Conservation (phyloP, 768 basidiomycete genomes). For the Galerina marginata region DNA sequence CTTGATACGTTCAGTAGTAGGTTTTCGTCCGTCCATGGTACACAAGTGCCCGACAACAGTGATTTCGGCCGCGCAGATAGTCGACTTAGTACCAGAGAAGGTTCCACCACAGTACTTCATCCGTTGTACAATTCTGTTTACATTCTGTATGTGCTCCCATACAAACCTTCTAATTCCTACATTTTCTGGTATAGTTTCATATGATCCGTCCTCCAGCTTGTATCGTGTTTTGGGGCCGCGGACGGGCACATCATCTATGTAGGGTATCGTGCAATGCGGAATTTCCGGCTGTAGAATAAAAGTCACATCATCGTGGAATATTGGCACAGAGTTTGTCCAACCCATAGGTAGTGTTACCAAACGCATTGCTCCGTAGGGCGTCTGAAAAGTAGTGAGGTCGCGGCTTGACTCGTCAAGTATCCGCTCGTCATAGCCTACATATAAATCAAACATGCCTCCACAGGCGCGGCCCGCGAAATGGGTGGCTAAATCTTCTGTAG, state of each 20-base stretch:
- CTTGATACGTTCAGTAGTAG: constrained; percentile 21
- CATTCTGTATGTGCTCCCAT: constrained; percentile 38
- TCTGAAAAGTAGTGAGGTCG: constrained; percentile 37
- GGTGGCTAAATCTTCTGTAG: constrained; percentile 28
- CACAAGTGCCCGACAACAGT: constrained; percentile 12
- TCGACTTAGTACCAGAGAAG: constrained; percentile 13
- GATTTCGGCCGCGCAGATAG: constrained; percentile 7
- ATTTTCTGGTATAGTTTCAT: constrained; percentile 39
- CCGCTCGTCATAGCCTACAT: constrained; percentile 3
- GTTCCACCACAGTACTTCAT: constrained; percentile 22
- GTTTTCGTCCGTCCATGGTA: constrained; percentile 28
- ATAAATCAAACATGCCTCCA: constrained; percentile 9
- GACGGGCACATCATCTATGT: constrained; percentile 30
- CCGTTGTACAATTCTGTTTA: constrained; percentile 36
- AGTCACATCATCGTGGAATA: constrained; percentile 38
- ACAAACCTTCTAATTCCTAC: constrained; percentile 37
- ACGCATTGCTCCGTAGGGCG: constrained; percentile 24
- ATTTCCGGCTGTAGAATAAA: constrained; percentile 18
- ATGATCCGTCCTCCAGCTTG: constrained; percentile 25
- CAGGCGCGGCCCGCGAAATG: constrained; percentile 22
- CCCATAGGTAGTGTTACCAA: constrained; percentile 35
- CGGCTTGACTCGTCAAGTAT: constrained; percentile 24
- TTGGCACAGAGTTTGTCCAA: constrained; percentile 34
- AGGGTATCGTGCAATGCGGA: constrained; percentile 23
- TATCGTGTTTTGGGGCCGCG: constrained; percentile 27